phyloP scores from a whole-genome alignment of 495 filamentous ascomycete genomes.

The Tuber indicum region DNA sequence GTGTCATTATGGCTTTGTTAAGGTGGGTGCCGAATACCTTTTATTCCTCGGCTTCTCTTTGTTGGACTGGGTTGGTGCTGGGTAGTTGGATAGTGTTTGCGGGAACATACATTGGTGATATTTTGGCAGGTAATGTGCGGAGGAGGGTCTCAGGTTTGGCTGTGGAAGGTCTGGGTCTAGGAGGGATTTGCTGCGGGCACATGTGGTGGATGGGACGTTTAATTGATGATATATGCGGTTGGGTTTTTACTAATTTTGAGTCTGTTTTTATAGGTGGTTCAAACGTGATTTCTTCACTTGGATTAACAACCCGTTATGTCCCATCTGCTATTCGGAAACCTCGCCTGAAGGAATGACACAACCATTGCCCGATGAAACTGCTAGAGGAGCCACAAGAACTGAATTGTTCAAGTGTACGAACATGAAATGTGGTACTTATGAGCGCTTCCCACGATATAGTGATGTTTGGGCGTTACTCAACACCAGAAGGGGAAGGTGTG shows the following conservation, averaged over 20 bases:
- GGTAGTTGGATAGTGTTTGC: constrained; percentile 9
- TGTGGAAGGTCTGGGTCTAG: not conserved
- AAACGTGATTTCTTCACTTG: constrained; percentile 89
- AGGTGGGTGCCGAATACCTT: constrained; percentile 51
- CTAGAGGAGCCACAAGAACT: constrained; percentile 75
- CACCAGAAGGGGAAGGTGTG: constrained; percentile 73
- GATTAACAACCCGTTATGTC: constrained; percentile 90
- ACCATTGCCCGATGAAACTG: constrained; percentile 79
- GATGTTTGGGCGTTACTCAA: constrained; percentile 92
- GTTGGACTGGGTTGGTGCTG: constrained; percentile 15
- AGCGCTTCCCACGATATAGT: constrained; percentile 88
- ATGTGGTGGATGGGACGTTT: not conserved
- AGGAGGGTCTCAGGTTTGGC: not conserved
- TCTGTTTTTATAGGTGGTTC: constrained; percentile 68
- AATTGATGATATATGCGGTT: not conserved
- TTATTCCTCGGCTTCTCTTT: constrained; percentile 40
- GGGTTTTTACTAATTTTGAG: constrained; percentile 33
- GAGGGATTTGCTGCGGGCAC: not conserved
- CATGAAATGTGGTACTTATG: constrained; percentile 60
- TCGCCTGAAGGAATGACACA: constrained; percentile 71
- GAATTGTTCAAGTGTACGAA: constrained; percentile 83
- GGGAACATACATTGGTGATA: constrained; percentile 27
- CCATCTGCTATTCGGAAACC: constrained; percentile 73
- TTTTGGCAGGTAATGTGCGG: not conserved
- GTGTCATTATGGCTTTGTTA: constrained; percentile 81